These are phyloP conservation scores for Lachnellula subtilissima DNA, from an alignment of 2,329 filamentous ascomycete species.

Conservation along the genomic window DNA sequence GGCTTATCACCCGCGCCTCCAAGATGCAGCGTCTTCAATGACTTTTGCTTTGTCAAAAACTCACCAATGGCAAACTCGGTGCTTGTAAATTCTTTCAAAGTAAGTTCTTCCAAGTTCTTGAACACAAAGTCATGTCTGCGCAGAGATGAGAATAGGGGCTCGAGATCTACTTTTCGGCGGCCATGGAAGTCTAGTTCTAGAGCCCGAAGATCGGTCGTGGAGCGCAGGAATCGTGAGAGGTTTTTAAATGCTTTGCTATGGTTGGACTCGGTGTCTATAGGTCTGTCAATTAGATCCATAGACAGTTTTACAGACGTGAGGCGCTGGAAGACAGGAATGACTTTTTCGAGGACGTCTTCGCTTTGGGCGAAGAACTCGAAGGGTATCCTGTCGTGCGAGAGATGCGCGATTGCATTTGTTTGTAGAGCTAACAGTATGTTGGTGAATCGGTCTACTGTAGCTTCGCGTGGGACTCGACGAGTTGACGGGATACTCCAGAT, in stretches of 20 bases:
- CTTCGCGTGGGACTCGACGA: slow-evolving; percentile 17
- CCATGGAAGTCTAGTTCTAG: slow-evolving; percentile 18
- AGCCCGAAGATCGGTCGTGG: slow-evolving; percentile 11
- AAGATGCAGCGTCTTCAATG: slow-evolving; percentile 39
- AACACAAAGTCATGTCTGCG: slow-evolving; percentile 33
- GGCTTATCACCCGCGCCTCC: slow-evolving; percentile 41
- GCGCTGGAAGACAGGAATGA: slow-evolving; percentile 13
- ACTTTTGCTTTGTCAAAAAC: slow-evolving; percentile 40
- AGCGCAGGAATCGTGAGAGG: slow-evolving; percentile 14
- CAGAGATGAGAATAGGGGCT: slow-evolving; percentile 12
- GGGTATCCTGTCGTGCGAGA: slow-evolving; percentile 27
- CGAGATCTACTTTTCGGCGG: slow-evolving; percentile 17
- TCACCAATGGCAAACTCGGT: slow-evolving; percentile 40
- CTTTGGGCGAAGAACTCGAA: slow-evolving; percentile 29
- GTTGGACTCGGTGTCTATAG: slow-evolving; percentile 12
- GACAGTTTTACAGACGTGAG: slow-evolving; percentile 17
- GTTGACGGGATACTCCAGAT: slow-evolving; percentile 27
- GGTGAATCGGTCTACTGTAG: slow-evolving; percentile 21
- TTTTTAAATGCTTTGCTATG: slow-evolving; percentile 13
- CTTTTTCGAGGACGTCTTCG: slow-evolving; percentile 4
- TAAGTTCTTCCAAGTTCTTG: slow-evolving; percentile 37
- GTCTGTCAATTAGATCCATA: slow-evolving; percentile 20
- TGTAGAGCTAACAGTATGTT: slow-evolving; percentile 16
- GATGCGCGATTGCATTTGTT: slow-evolving; percentile 7
- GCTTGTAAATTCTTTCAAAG: slow-evolving; percentile 40